These are phyloP conservation scores for Hyaloscypha finlandica DNA, from an alignment of 495 filamentous ascomycete genomes.

Conservation along the genomic window DNA sequence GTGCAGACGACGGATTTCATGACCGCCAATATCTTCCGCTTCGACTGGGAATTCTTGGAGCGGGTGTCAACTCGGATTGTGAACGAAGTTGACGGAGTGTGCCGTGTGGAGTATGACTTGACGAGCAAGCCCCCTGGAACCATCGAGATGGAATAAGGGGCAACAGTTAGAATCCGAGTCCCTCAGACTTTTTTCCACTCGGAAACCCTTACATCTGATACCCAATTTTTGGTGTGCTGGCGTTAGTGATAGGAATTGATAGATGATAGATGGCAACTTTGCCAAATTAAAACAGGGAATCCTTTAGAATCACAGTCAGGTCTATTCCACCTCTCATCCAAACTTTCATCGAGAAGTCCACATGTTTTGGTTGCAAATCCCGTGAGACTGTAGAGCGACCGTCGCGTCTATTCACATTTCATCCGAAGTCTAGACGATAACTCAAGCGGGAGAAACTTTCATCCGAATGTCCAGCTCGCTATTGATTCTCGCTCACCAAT, in stretches of 20 bases:
- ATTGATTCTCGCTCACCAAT: not conserved
- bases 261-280: conserved; percentile 19
- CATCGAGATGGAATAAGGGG: conserved; percentile 68
- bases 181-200: not conserved
- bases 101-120: conserved; percentile 53
- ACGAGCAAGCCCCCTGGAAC: conserved; percentile 83
- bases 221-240: not conserved
- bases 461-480: not conserved
- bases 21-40: conserved; percentile 71
- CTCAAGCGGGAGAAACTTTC: not conserved
- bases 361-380: too few relatives aligned
- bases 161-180: not conserved
- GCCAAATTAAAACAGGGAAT: not conserved
- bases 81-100: conserved; percentile 76
- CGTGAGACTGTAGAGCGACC: not conserved
- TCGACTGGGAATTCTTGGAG: conserved; percentile 66
- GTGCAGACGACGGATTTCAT: conserved; percentile 79
- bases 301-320: not conserved
- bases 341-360: too few relatives aligned
- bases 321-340: too few relatives aligned
- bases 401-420: not conserved
- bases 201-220: not conserved
- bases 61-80: conserved; percentile 71
- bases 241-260: not conserved
- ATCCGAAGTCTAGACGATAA: not conserved